phyloP scores from a whole-genome alignment of 208 protist species.

The Sergeia podlipaevii region DNA sequence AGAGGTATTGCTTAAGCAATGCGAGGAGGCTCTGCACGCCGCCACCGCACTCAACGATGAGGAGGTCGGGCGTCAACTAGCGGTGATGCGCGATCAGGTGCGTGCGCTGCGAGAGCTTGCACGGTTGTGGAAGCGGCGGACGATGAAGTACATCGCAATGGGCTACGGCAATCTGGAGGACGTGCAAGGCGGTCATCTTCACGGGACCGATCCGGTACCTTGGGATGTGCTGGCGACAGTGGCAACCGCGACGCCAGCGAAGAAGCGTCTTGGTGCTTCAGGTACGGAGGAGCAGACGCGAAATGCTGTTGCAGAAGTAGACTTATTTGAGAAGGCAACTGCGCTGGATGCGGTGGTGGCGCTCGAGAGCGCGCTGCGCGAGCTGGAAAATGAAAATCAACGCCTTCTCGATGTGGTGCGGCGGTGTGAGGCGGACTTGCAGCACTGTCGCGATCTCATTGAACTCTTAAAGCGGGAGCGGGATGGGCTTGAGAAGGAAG shows the following conservation, averaged over 20 bases:
- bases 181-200: no score
- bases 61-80: constrained; percentile 35
- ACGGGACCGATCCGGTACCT: constrained; percentile 22
- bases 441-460: constrained; percentile 42
- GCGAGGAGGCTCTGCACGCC: constrained; percentile 48
- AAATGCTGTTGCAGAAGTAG: constrained; percentile 13
- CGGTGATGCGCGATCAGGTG: constrained; percentile 29
- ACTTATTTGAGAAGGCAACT: constrained; percentile 54
- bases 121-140: constrained; percentile 68
- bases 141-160: constrained; percentile 63
- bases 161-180: constrained; percentile 27
- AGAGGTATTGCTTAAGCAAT: constrained; percentile 32
- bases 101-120: constrained; percentile 33
- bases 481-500: constrained; percentile 36
- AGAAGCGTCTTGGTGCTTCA: constrained; percentile 23
- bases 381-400: constrained; percentile 61
- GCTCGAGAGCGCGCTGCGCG: constrained; percentile 38
- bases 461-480: constrained; percentile 41
- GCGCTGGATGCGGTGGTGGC: constrained; percentile 48
- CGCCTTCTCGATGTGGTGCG: constrained; percentile 39
- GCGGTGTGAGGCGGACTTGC: constrained; percentile 30
- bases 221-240: constrained; percentile 46
- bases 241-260: constrained; percentile 34
- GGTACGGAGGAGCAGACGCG: constrained; percentile 3
- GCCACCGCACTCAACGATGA: constrained; percentile 40